Percentiles rank a stretch among this genome's conserved stretches.
Conservation (phyloP, 2,329 filamentous ascomycete species). For the Xylariaceae sp. region DNA sequence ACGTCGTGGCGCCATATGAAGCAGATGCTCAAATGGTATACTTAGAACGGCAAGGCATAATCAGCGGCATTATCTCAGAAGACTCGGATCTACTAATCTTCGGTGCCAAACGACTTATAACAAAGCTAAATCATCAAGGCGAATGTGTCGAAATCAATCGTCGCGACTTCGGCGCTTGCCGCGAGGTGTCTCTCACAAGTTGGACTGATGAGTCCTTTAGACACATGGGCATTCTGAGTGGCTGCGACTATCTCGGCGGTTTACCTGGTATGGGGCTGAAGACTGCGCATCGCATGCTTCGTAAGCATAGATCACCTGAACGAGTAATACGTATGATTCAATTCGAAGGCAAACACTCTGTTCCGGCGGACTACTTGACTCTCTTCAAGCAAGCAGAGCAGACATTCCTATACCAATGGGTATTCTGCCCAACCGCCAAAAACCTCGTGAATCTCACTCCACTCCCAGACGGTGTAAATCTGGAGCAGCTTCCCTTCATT, state of each 20-base stretch:
- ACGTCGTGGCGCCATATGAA: constrained; percentile 94
- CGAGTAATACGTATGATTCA: constrained; percentile 76
- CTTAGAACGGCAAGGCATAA: constrained; percentile 77
- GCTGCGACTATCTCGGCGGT: constrained; percentile 89
- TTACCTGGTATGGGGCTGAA: constrained; percentile 86
- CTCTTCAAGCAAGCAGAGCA: constrained; percentile 82
- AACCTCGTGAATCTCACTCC: constrained; percentile 72
- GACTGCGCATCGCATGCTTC: constrained; percentile 84
- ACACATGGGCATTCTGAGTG: constrained; percentile 92
- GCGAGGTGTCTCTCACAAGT: constrained; percentile 81
- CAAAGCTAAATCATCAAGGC: constrained; percentile 91
- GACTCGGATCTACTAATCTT: constrained; percentile 97
- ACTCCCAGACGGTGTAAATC: constrained; percentile 57
- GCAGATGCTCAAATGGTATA: constrained; percentile 97
- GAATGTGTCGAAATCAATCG: constrained; percentile 90
- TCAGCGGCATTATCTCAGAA: constrained; percentile 87
- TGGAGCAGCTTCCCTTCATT: constrained; percentile 75
- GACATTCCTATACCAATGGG: constrained; percentile 91
- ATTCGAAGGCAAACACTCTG: constrained; percentile 79
- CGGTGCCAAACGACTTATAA: constrained; percentile 82
- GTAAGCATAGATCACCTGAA: constrained; percentile 86
- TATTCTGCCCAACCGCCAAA: constrained; percentile 74
- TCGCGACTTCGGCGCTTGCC: constrained; percentile 80
- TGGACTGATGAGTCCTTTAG: constrained; percentile 92
- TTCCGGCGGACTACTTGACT: constrained; percentile 78